Base-by-base conservation (phyloP, 768 basidiomycete genomes). In the Suillus hirtellus region DNA sequence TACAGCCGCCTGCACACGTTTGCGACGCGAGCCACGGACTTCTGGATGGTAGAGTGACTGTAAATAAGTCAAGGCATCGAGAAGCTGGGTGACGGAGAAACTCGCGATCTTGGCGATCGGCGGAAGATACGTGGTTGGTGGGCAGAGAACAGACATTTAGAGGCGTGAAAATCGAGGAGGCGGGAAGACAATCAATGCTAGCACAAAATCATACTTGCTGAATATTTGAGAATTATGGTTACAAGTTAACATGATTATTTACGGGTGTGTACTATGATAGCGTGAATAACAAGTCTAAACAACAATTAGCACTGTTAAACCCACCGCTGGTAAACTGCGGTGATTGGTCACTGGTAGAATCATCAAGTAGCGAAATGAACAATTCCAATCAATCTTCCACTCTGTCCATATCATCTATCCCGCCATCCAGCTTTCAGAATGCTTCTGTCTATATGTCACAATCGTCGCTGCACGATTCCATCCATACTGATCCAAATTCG, bases 11-110 rank as follows among this genome's bases (percentile, higher is more conserved):
- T 47, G n/a, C 38, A 14, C 40, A 19, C 59, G 65, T 62, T 77
- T 78, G 24, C 85, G 79, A 21, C 82, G 81, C 24, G 84, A 84
- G 10, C 87, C 88, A 46, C 86, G 82, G 2, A 92, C 84, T 43
- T 80, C 80, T 2, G 91, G 89, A 58, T 76, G 83, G 73, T 87
- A 92, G 14, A 91, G 72, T 9, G 66, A 63, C 3, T 79, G 79
- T 12, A 92, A 78, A 64, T 86, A 87, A 27, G 69, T 65, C 14
- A 91, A 66, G 5, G 80, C 77, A 14, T 79, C 73, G n/a, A 70
- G 66, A 19, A 91, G 76, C 21, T 76, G 74, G 49, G 75, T 63
- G 17, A 71, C n/a, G 4, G 80, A 66, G 31, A 71, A 69, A 1
- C 75, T 69, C 11, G 75, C 65, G 47, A 88, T 79, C 49, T 68